Evolutionary conservation across 2,329 filamentous ascomycete species (phyloP).

Genomic region (Pyricularia sp.): DNA sequence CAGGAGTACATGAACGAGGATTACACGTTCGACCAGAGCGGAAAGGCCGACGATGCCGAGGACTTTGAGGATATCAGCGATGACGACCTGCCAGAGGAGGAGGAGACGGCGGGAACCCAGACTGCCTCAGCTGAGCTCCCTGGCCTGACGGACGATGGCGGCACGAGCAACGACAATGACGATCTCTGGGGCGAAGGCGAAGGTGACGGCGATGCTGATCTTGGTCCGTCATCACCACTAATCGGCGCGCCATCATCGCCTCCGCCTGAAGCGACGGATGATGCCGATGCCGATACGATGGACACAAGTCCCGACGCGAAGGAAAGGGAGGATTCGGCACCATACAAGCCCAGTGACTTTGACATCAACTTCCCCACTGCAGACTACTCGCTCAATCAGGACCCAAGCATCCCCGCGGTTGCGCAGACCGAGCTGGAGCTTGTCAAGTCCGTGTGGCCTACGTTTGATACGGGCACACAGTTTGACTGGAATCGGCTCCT

Average conservation of each 20-base stretch:
- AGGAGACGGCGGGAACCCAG: conserved; percentile 30
- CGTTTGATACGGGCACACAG: conserved; percentile 65
- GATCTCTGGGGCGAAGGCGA: conserved; percentile 59
- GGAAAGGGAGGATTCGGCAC: neutral
- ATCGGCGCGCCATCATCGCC: conserved; percentile 3
- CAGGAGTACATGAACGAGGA: conserved; percentile 2
- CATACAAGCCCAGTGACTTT: conserved; percentile 2
- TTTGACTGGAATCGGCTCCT: conserved; percentile 77
- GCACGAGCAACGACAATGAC: conserved; percentile 50
- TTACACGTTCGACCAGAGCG: conserved; percentile 46
- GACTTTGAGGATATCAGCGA: conserved; percentile 91
- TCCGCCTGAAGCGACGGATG: neutral
- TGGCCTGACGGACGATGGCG: conserved; percentile 48
- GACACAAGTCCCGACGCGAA: neutral
- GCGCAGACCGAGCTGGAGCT: conserved; percentile 67
- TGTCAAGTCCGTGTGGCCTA: conserved; percentile 71
- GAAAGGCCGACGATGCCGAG: conserved; percentile 86
- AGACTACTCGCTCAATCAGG: conserved; percentile 42
- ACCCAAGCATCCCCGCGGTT: conserved; percentile 56
- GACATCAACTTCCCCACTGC: conserved; percentile 32
- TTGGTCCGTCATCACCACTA: conserved; percentile 10
- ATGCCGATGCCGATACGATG: neutral
- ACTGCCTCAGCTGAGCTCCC: conserved; percentile 33
- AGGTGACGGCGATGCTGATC: conserved; percentile 16
- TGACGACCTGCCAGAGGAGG: conserved; percentile 79